Conservation (phyloP, 2,329 filamentous ascomycete species). For the Dothidotthia symphoricarpi region DNA sequence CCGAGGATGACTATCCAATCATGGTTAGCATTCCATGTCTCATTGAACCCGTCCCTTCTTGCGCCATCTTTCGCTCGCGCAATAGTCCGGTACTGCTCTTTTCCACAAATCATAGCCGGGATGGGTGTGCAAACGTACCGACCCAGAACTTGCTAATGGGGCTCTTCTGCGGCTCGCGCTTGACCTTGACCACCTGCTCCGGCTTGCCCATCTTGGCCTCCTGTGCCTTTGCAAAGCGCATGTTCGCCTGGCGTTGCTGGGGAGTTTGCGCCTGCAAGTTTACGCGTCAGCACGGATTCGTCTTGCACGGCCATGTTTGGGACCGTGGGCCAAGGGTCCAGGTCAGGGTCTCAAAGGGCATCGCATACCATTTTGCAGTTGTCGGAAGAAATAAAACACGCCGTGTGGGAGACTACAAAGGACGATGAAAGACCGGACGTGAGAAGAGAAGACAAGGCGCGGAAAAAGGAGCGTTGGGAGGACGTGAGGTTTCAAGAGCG, state of each 20-base stretch:
- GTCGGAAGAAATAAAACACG: too few relatives aligned
- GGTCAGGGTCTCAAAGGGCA: too few relatives aligned
- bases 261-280: slow-evolving; percentile 72
- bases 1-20: slow-evolving; percentile 53
- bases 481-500: slow-evolving; percentile 3
- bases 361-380: neutral
- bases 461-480: neutral
- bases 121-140: slow-evolving; percentile 47
- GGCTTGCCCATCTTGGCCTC: slow-evolving; percentile 71
- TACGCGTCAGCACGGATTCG: neutral
- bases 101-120: too few relatives aligned
- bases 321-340: neutral
- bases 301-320: neutral
- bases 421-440: neutral
- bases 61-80: neutral
- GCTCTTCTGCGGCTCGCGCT: slow-evolving; percentile 48
- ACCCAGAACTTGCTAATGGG: slow-evolving; percentile 60
- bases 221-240: slow-evolving; percentile 72
- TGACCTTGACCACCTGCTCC: slow-evolving; percentile 50
- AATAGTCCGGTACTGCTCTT: too few relatives aligned
- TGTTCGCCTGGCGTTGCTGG: slow-evolving; percentile 77
- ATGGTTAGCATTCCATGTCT: slow-evolving; percentile 2
- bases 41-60: neutral
- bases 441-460: neutral
- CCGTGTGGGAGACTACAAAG: too few relatives aligned